Base-by-base conservation (phyloP, 2,329 filamentous ascomycete genomes). In the Alternaria ethzedia region DNA sequence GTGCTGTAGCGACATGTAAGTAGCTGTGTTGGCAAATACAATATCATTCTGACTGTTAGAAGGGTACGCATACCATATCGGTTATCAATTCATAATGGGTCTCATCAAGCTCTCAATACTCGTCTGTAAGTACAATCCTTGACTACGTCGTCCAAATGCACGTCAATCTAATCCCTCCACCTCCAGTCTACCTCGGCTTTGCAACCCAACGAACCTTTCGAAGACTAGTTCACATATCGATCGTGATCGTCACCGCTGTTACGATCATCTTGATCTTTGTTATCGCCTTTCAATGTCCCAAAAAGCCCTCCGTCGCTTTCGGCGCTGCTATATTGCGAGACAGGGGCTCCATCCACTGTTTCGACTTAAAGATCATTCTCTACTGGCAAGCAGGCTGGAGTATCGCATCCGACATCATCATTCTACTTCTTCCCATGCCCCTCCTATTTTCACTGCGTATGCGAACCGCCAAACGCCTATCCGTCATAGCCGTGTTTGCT, bases 51-150 rank as follows among this genome's bases (percentile, higher is more conserved):
- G 13, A 54, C 21, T 23, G 20, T 20, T n/a, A 2, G 21, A 54
- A 54, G 52, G 32, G 73, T 75, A 75, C 43, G 62, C 67, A 17
- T 75, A 75, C 36, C 72, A 75, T 52, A 72, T 75, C 17, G 54
- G 69, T 9, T 76, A 77, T 59, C 44, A 71, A 13, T 62, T 68
- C 28, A 65, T 66, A 17, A 70, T 73, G 25, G 67, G 62, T 15
- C 49, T 74, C 21, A 67, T 75, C 45, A 76, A 77, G 56, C 51
- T 75, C 28, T 74, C 70, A 3, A 72, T 75, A 25, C 65, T 75
- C 1, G 57, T 66, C 3, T 75, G 32, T 54, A 5, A 21, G 52
- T 54, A 20, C 2, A 25, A 5, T 9, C 21, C 36, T 44, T 17
- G 23, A 25, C 13, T 23, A 44, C 9, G 3, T 11, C n/a, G 5